phyloP scores from a whole-genome alignment of 129 eudicot species.

The Daucus carota region DNA sequence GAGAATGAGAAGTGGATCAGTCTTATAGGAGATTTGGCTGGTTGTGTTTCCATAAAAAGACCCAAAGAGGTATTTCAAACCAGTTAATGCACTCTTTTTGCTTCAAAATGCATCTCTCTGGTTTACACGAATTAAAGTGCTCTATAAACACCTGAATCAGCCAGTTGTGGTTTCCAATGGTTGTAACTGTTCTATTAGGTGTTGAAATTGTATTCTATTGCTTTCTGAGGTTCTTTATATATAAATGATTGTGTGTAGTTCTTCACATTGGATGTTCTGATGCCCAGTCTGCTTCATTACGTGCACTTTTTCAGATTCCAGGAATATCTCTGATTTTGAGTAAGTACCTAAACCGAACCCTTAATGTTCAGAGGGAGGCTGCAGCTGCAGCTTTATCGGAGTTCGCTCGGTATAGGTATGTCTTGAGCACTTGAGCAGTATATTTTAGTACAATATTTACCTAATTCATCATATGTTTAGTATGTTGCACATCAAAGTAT shows the following conservation, averaged over 20 bases:
- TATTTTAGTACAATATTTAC: not conserved
- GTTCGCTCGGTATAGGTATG: conserved; percentile 76
- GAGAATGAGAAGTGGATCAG: conserved; percentile 79
- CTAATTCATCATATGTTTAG: not conserved
- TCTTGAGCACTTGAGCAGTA: not conserved
- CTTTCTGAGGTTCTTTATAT: not conserved
- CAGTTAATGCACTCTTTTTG: not conserved
- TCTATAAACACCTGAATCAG: not conserved
- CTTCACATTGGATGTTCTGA: conserved; percentile 3
- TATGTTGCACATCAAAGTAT: not conserved
- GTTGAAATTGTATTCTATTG: not conserved
- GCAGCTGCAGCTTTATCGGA: conserved; percentile 97
- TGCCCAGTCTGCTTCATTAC: not conserved
- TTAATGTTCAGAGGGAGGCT: conserved; percentile 76
- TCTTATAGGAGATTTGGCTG: conserved; percentile 79
- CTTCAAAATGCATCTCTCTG: not conserved
- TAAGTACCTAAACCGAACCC: conserved; percentile 54
- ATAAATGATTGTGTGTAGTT: conserved; percentile 2
- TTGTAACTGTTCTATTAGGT: not conserved
- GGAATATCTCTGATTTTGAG: conserved; percentile 54
- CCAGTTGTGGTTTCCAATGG: not conserved
- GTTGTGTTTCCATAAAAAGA: conserved; percentile 77
- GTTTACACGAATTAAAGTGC: not conserved
- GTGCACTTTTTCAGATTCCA: conserved; percentile 40
- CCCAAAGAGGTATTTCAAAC: conserved; percentile 75